phyloP scores from a whole-genome alignment of 225 moss, liverwort and hornwort species.

The Physcomitrellopsis africana region DNA sequence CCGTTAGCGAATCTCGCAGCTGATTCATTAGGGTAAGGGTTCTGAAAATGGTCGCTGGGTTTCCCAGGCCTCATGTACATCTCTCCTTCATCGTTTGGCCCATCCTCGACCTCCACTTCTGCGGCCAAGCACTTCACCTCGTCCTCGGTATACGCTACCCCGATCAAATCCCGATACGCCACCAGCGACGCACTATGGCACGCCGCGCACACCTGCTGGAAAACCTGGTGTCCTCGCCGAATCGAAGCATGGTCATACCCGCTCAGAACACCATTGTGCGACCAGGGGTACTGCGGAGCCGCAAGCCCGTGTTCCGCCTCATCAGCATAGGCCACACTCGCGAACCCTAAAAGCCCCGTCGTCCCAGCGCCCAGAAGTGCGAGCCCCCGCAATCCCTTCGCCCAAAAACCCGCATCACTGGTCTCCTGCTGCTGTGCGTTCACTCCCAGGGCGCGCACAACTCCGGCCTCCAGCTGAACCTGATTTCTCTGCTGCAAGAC shows the following conservation, averaged over 20 bases:
- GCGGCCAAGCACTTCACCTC: slow-evolving; percentile 69
- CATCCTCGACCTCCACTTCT: slow-evolving; percentile 71
- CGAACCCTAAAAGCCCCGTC: slow-evolving; percentile 27
- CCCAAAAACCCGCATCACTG: background rate
- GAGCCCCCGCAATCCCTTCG: slow-evolving; percentile 24
- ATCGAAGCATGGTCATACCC: slow-evolving; percentile 41
- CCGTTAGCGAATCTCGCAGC: slow-evolving; percentile 73
- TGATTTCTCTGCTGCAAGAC: background rate
- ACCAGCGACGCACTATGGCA: slow-evolving; percentile 71
- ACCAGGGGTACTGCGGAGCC: slow-evolving; percentile 28
- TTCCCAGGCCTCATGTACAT: slow-evolving; percentile 69
- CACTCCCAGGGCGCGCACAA: too few relatives aligned
- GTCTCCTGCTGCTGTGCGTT: background rate
- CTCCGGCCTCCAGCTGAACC: background rate
- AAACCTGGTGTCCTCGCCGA: slow-evolving; percentile 74
- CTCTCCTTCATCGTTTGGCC: slow-evolving; percentile 78
- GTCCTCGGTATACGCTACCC: slow-evolving; percentile 77
- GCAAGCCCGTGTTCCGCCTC: slow-evolving; percentile 37
- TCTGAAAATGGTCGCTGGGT: slow-evolving; percentile 67
- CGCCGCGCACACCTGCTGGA: slow-evolving; percentile 73
- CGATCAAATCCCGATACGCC: slow-evolving; percentile 72
- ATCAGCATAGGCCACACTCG: slow-evolving; percentile 34
- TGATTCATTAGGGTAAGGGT: slow-evolving; percentile 61
- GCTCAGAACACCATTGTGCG: slow-evolving; percentile 28
- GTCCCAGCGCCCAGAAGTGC: slow-evolving; percentile 23